Base-by-base conservation (phyloP, 306 rosid species). In the Vachellia pachyceras region DNA sequence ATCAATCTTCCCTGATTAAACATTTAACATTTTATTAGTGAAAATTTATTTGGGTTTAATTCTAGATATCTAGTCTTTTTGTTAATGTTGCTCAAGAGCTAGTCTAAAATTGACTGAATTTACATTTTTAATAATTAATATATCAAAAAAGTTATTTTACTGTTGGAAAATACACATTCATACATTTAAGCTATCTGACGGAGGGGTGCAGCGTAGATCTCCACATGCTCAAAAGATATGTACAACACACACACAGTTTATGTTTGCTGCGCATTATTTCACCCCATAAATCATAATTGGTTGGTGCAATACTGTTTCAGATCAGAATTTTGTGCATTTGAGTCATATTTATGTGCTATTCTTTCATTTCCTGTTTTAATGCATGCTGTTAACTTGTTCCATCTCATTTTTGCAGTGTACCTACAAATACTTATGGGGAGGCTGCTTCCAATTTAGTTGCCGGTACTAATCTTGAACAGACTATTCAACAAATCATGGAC, bases 401-500 rank as follows among this genome's bases (percentile, higher is more conserved):
- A 7, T 52, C 12, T 72, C 79, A 67, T 50, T 78, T 29, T 80
- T 88, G 84, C 88, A 92, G 97, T 69, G 86, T 69, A 74, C 77
- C 86, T 77, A 4, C 88, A 18, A 90, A 91, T 84, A 88, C 90
- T 42, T 95, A 90, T 82, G 92, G 90, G 23, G 90, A 89, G 82
- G 99, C 99, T 84, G 99, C 99, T 83, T 93, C 98, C 74, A 93
- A 84, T 84, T 88, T 95, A 84, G 96, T 93, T 79, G 97, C 94
- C 76, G 94, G 94, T 73, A 86, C 75, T 85, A 91, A 84, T 83
- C 91, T 95, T 81, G 97, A 95, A 82, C 90, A 91, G 90, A 92
- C 94, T 23, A 89, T 95, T 78, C 90, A 90, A 81, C 92, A 91
- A 88, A 69, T 91, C 82, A 86, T 91, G 91, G 98, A 91, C 86